Base-by-base conservation (phyloP, 352 stramenopile genomes). In the Pythium guiyangense region DNA sequence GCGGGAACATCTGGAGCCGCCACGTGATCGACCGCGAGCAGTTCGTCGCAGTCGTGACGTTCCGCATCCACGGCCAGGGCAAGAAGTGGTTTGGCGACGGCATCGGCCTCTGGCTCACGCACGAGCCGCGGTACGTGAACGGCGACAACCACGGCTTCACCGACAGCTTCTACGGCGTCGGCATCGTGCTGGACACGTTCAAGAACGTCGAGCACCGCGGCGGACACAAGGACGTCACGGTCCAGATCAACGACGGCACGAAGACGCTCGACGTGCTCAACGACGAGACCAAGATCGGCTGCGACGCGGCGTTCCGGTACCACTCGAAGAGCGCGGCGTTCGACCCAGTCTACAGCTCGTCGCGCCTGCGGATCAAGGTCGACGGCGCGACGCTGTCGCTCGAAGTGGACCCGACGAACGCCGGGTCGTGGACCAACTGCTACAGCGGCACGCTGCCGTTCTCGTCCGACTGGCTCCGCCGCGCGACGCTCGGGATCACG, bases 81-180 rank as follows among this genome's bases (percentile, higher is more conserved):
- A 74, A 86, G 54, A 79, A 79, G 57, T 91, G 80, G 80, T 92
- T 91, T 59, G 83, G 83, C 37, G 83, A 92, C 49, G 83, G 83
- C 43, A 73, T 92, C 45, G 80, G 71, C 6, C 50, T 92, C 29
- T 92, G 83, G 83, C 70, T 92, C 49, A 91, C 80, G 50, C 65
- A 86, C 44, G 76, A 85, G 54, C 59, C 61, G 4, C 44, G 57
- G 45, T 79, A 79, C 64, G 62, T 72, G 56, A 72, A 79, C 22
- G 83, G 83, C 40, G 71, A 87, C 53, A 90, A 89, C 64, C 81
- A 91, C 62, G 83, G 83, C 50, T 88, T 90, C 49, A 85, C 69
- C 18, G 75, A 86, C 63, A 73, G 86, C 49, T 92, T 70, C 64
- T 72, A 74, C 29, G 83, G 83, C 17, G 75, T 92, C 37, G 83